phyloP scores from a whole-genome alignment of 371 early-diverging fungal genomes.

The Basidiobolus heterosporus region DNA sequence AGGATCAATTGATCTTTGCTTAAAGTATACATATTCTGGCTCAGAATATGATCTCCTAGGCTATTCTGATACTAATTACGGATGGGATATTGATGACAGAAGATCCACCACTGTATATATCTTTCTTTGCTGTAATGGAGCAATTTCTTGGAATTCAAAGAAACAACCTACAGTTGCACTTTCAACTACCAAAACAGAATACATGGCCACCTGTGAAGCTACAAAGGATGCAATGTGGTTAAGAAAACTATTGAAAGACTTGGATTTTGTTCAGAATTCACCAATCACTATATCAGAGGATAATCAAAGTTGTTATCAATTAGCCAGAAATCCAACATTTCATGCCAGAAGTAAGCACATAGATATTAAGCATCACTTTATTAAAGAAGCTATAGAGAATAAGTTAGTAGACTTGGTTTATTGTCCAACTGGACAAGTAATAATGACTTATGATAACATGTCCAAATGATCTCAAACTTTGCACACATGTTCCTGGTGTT shows the following conservation, averaged over 20 bases:
- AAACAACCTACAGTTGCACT: conserved; percentile 6
- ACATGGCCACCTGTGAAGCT: conserved; percentile 5
- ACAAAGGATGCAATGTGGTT: conserved; percentile 4
- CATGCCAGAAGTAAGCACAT: background rate
- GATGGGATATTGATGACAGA: background rate
- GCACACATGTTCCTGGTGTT: too few species aligned
- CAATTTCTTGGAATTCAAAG: conserved; percentile 7
- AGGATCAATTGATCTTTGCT: background rate
- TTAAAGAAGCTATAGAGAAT: background rate
- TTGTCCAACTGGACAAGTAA: conserved; percentile 4
- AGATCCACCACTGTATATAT: conserved; percentile 9
- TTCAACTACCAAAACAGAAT: conserved; percentile 10
- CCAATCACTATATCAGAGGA: background rate
- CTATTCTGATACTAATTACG: conserved; percentile 5
- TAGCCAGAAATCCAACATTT: background rate
- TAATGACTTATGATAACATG: conserved; percentile 7
- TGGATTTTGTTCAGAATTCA: background rate
- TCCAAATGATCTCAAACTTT: background rate
- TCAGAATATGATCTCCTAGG: background rate
- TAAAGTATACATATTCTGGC: background rate
- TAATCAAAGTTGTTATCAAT: background rate
- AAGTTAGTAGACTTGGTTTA: conserved; percentile 3
- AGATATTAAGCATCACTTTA: background rate
- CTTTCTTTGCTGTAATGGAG: conserved; percentile 1
- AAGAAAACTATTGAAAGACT: background rate